Base-by-base conservation (phyloP, 2,329 filamentous ascomycete genomes). In the Coniella lustricola region DNA sequence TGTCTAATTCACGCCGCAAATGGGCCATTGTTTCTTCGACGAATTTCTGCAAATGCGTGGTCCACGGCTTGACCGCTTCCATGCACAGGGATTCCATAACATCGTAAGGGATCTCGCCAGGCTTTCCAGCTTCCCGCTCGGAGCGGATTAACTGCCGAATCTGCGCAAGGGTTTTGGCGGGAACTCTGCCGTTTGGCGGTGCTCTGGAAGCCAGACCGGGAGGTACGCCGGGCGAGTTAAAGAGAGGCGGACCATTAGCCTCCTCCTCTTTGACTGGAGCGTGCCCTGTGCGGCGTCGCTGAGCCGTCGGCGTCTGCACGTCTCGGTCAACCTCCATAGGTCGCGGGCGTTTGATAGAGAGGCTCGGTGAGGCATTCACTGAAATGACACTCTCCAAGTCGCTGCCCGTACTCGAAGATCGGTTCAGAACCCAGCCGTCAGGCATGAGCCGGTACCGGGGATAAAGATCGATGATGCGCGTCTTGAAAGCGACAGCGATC, bases 1-100 rank as follows among this genome's bases (percentile, higher is more conserved):
- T 47, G 0, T 69, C 62, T 1, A 84, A 67, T 14, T 70, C 70
- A 0, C 57, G 54, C 2, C 73, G 63, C 0, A 85, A 61, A 4
- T 78, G 67, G 1, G 60, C 55, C 48, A 79, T 71, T 0, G 76
- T 74, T 4, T 68, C 62, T 3, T 64, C 55, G 5, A 79, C 61
- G 39, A 80, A 78, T 0, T 58, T 67, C 0, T 71, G 59, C 40
- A 82, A 68, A 0, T 81, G 80, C 0, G 58, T 57, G 1, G 71
- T 59, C 84, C 84, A 87, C 1, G 77, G 74, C 7, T 62, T 59
- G 1, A 86, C 74, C 0, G 76, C 75, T n/a, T 76, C 65, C 14
- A 71, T 67, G 39, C 77, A 80, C 14, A 86, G 67, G 0, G 70
- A 69, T 22, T 81, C 74, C 18, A 82, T 79, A 0, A 84, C 80